phyloP scores from a whole-genome alignment of 352 stramenopile genomes.

The Phytophthora citricola region DNA sequence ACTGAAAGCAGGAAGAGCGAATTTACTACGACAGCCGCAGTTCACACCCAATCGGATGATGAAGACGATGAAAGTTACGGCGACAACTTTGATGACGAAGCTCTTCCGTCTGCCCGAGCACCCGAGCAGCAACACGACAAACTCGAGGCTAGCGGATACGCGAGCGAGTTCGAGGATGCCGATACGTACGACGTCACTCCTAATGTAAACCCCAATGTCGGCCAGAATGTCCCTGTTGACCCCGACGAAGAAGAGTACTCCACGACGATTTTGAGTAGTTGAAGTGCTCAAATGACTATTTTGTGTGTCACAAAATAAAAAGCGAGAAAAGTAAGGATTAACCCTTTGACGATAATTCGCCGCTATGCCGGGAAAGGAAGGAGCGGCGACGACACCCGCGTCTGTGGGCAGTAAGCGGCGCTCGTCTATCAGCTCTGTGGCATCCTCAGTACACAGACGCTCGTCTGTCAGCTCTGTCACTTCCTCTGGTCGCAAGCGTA shows the following conservation, averaged over 20 bases:
- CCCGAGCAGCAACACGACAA: constrained; percentile 4
- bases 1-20: no score
- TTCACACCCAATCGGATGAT: constrained; percentile 10
- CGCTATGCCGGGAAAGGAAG: no score
- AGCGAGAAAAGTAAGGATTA: not conserved
- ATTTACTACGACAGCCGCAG: not conserved
- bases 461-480: constrained; percentile 34
- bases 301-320: constrained; percentile 9
- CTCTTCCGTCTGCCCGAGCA: constrained; percentile 13
- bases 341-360: no score
- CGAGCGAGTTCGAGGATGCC: constrained; percentile 50
- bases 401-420: no score
- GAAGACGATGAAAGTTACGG: constrained; percentile 19
- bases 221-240: constrained; percentile 20
- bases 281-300: constrained; percentile 28
- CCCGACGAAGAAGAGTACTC: constrained; percentile 41
- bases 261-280: constrained; percentile 55
- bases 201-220: not conserved
- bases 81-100: constrained; percentile 55
- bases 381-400: no score
- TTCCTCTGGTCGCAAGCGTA: constrained; percentile 23
- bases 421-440: not conserved
- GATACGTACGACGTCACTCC: constrained; percentile 3
- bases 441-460: constrained; percentile 8
- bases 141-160: constrained; percentile 32